These are phyloP conservation scores for Saccharomycopsis sp. DNA, from an alignment of 805 yeast species.

Conservation along the genomic window DNA sequence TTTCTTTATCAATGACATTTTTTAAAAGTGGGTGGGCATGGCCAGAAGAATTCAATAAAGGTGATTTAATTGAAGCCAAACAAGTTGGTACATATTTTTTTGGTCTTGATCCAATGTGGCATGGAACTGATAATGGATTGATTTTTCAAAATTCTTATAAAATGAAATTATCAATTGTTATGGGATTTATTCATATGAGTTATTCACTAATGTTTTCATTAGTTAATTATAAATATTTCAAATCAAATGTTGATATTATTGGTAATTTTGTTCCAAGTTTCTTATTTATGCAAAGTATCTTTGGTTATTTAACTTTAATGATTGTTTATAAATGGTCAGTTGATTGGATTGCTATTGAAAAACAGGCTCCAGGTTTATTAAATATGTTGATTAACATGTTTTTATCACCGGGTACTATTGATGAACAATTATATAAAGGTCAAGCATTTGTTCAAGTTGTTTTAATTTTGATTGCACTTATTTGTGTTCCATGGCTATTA, in stretches of 20 bases:
- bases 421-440: slow-evolving; percentile 69
- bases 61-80: slow-evolving; percentile 59
- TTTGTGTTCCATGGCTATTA: slow-evolving; percentile 89
- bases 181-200: slow-evolving; percentile 94
- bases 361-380: slow-evolving; percentile 84
- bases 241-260: slow-evolving; percentile 65
- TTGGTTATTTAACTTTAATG: slow-evolving; percentile 80
- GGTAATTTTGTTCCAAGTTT: slow-evolving; percentile 95
- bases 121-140: slow-evolving; percentile 87
- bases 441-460: slow-evolving; percentile 69
- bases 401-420: slow-evolving; percentile 81
- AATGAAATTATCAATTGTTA: slow-evolving; percentile 89
- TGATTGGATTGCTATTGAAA: slow-evolving; percentile 72
- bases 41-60: slow-evolving; percentile 66
- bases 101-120: slow-evolving; percentile 95
- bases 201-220: slow-evolving; percentile 80
- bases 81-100: slow-evolving; percentile 56
- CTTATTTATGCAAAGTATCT: slow-evolving; percentile 90
- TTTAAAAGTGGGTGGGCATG: slow-evolving; percentile 90
- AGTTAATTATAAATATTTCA: slow-evolving; percentile 63
- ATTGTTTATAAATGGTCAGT: slow-evolving; percentile 91
- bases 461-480: slow-evolving; percentile 62
- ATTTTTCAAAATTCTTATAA: slow-evolving; percentile 91
- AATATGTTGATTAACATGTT: slow-evolving; percentile 96
- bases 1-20: slow-evolving; percentile 81